These are phyloP conservation scores for Hanseniaspora mollemarum DNA, from an alignment of 805 yeast species.

Conservation along the genomic window DNA sequence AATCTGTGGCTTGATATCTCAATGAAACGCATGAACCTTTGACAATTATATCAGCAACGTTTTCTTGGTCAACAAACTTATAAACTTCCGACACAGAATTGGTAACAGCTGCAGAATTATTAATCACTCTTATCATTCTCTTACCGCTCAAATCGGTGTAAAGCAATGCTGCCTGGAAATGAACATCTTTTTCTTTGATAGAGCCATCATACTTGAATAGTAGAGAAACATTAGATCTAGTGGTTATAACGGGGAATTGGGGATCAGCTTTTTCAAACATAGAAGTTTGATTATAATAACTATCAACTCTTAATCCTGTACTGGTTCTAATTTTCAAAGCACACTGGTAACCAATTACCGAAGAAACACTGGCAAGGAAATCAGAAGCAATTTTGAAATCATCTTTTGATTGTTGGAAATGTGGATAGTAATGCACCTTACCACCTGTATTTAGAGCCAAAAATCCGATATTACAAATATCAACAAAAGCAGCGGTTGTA, in stretches of 20 bases:
- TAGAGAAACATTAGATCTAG: constrained; percentile 53
- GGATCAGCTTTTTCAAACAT: constrained; percentile 37
- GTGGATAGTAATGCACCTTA: constrained; percentile 46
- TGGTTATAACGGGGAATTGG: constrained; percentile 58
- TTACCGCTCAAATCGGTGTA: constrained; percentile 70
- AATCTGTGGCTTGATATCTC: constrained; percentile 31
- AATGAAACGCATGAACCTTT: constrained; percentile 34
- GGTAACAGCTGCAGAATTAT: constrained; percentile 70
- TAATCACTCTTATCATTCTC: constrained; percentile 77
- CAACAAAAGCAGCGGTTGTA: constrained; percentile 53
- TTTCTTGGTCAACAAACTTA: constrained; percentile 69
- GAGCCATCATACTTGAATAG: constrained; percentile 63
- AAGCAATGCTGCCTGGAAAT: constrained; percentile 80
- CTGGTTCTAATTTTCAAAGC: constrained; percentile 79
- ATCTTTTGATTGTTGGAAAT: constrained; percentile 58
- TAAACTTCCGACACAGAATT: constrained; percentile 63
- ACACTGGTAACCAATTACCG: constrained; percentile 62
- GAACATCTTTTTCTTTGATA: constrained; percentile 51
- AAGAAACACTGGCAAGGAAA: constrained; percentile 40
- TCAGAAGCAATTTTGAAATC: constrained; percentile 54
- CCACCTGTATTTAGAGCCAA: constrained; percentile 67
- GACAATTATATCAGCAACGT: constrained; percentile 42
- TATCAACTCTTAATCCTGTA: constrained; percentile 67
- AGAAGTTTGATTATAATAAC: constrained; percentile 55
- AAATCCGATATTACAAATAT: constrained; percentile 59